Evolutionary conservation across 306 rosid species (phyloP), one percentile per base, ranked within the genome.

Genomic region (Elaeagnus macrophylla): DNA sequence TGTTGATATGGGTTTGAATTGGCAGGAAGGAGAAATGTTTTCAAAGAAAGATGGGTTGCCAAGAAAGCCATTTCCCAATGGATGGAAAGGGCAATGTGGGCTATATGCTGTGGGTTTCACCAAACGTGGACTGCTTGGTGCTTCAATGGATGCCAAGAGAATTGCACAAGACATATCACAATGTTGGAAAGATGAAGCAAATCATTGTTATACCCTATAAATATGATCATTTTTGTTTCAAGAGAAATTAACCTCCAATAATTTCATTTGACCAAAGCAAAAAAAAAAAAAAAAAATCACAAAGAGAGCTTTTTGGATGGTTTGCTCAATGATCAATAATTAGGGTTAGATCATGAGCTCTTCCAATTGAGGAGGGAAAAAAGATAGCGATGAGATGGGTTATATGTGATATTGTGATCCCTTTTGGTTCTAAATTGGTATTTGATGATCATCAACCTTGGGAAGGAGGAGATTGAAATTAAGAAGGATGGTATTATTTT

Each of bases 41-140:
- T 81, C 77, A 10, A 53, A 75, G 71, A 55, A 77, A 73, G 95
- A 93, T 75, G 99, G 99, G 63, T 76, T 80, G 56, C 96, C 96
- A 0, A 66, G 64, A 60, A 82, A 8, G 69, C 74, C 85, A 67
- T 88, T 84, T 75, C 96, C 99, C 38, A 75, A 79, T 74, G 96
- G 99, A 16, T 88, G 99, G 99, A 93, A 84, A 74, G 99, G 99
- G 3, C 72, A 81, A 43, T 48, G 64, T 48, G 99, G 99, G 36
- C 79, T 93, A 1, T 93, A 93, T 58, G 95, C 99, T 0, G 95
- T 85, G 56, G 99, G 99, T 54, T 93, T 93, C 65, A 93, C 99
- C 18, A 93, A 85, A 69, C 82, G 83, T 18, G 99, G 99, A 18
- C 36, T 93, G 15, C 89, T 81, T 37, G 99, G 99, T 53, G 79